Percentiles rank a stretch among this genome's conserved stretches.
Evolutionary conservation across 1,284 basidiomycete species (phyloP).

Genomic region (Farysia itapuensis): DNA sequence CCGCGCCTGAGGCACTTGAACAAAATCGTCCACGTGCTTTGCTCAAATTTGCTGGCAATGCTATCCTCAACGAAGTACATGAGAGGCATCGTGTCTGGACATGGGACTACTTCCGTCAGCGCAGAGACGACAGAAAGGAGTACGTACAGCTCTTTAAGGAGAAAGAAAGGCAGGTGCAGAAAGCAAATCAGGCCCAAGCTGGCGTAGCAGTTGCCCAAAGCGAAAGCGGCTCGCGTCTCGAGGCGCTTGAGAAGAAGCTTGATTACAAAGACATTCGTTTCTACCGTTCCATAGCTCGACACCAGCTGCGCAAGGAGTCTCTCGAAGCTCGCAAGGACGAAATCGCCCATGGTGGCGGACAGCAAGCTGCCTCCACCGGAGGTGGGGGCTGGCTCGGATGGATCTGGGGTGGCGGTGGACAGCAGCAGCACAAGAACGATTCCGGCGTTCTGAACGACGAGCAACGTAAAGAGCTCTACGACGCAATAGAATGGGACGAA

Average conservation of each 20-base stretch:
- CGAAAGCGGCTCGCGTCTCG: conserved; percentile 62
- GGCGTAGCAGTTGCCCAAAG: conserved; percentile 37
- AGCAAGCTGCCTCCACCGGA: conserved; percentile 61
- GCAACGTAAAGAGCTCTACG: conserved; percentile 88
- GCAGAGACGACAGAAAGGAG: conserved; percentile 77
- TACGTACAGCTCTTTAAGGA: conserved; percentile 86
- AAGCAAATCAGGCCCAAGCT: conserved; percentile 45
- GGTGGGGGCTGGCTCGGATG: conserved; percentile 57
- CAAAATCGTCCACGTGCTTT: conserved; percentile 73
- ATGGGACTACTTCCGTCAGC: conserved; percentile 86
- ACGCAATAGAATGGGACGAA: conserved; percentile 85
- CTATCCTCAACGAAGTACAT: conserved; percentile 82
- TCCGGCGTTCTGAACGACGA: conserved; percentile 78
- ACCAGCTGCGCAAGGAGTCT: conserved; percentile 79
- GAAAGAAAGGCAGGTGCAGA: conserved; percentile 64
- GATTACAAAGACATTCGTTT: conserved; percentile 95
- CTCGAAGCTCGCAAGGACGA: conserved; percentile 57
- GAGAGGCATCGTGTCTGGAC: conserved; percentile 84
- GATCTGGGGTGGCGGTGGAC: conserved; percentile 50
- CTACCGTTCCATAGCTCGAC: conserved; percentile 92
- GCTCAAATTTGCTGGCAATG: conserved; percentile 77
- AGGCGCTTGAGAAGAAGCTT: conserved; percentile 77
- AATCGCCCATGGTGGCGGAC: conserved; percentile 48
- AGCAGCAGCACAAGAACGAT: conserved; percentile 30
- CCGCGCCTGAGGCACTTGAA: conserved; percentile 68